phyloP scores from a whole-genome alignment of 2,329 filamentous ascomycete species.

The Claviceps capensis region DNA sequence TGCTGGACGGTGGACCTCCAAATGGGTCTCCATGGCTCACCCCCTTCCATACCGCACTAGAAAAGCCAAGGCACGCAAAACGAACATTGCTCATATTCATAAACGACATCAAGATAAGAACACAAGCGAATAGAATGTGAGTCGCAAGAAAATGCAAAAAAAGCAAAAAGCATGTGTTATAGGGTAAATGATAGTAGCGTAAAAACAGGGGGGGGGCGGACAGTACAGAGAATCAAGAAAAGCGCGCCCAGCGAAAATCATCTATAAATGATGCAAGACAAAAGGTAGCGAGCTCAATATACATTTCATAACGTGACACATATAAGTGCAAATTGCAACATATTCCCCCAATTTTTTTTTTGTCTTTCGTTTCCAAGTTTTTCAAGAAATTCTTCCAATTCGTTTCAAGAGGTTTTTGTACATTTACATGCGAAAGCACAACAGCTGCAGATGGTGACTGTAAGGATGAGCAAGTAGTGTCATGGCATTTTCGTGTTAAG shows the following conservation, averaged over 20 bases:
- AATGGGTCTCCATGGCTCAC: not conserved
- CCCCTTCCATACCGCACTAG: not conserved
- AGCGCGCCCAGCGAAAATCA: slow-evolving; percentile 12
- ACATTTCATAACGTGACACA: slow-evolving; percentile 18
- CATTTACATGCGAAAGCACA: slow-evolving; percentile 21
- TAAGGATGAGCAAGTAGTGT: slow-evolving; percentile 12
- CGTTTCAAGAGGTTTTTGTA: slow-evolving; percentile 14
- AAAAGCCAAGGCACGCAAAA: not conserved
- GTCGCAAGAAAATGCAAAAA: slow-evolving; percentile 7
- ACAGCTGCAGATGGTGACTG: slow-evolving; percentile 13
- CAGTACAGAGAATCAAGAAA: not conserved
- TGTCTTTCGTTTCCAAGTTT: slow-evolving; percentile 5
- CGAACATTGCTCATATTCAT: not conserved
- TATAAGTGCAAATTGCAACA: slow-evolving; percentile 1
- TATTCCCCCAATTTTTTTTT: slow-evolving; percentile 2
- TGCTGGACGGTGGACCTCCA: not conserved
- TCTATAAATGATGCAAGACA: slow-evolving; percentile 15
- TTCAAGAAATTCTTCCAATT: not conserved
- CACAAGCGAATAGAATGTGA: slow-evolving; percentile 6
- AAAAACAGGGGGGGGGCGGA: slow-evolving; percentile 4
- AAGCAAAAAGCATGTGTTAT: slow-evolving; percentile 7
- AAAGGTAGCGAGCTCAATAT: slow-evolving; percentile 14
- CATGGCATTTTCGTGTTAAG: slow-evolving; percentile 9
- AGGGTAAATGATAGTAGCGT: slow-evolving; percentile 9
- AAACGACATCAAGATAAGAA: slow-evolving; percentile 1